Evolutionary conservation across 129 eudicot genomes (phyloP).

Genomic region (Flaveria ramosissima): DNA sequence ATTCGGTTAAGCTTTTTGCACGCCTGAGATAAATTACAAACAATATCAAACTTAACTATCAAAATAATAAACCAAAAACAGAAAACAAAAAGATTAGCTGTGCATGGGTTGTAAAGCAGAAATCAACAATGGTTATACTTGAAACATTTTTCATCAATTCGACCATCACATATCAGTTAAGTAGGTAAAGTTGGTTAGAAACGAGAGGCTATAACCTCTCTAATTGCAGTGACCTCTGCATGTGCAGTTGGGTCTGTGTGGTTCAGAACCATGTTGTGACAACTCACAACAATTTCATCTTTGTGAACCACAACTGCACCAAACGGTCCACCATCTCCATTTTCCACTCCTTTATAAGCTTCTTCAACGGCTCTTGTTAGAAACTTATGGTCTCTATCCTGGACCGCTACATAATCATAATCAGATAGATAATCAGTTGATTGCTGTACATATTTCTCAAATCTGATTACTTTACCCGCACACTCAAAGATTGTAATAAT

Average conservation of each 20-base stretch:
- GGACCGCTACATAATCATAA: slow-evolving; percentile 52
- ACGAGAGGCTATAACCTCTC: slow-evolving; percentile 64
- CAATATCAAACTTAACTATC: not conserved
- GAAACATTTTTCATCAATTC: not conserved
- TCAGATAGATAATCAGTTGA: not conserved
- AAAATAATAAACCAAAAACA: not conserved
- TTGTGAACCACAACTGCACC: slow-evolving; percentile 83
- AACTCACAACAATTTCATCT: slow-evolving; percentile 76
- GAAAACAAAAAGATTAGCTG: not conserved
- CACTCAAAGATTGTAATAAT: not conserved
- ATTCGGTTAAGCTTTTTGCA: slow-evolving; percentile 75
- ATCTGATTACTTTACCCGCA: not conserved
- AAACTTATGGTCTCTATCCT: slow-evolving; percentile 82
- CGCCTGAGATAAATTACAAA: slow-evolving; percentile 42
- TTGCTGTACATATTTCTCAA: not conserved
- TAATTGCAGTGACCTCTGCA: slow-evolving; percentile 87
- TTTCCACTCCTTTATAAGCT: slow-evolving; percentile 84
- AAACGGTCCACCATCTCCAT: slow-evolving; percentile 88
- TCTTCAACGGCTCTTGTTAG: slow-evolving; percentile 74
- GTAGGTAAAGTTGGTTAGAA: not conserved
- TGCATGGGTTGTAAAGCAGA: not conserved
- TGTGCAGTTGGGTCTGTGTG: slow-evolving; percentile 84
- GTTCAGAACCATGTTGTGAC: slow-evolving; percentile 77
- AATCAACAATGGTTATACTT: not conserved
- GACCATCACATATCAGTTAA: not conserved